Conservation (phyloP, 306 rosid species). For the Vicia villosa region DNA sequence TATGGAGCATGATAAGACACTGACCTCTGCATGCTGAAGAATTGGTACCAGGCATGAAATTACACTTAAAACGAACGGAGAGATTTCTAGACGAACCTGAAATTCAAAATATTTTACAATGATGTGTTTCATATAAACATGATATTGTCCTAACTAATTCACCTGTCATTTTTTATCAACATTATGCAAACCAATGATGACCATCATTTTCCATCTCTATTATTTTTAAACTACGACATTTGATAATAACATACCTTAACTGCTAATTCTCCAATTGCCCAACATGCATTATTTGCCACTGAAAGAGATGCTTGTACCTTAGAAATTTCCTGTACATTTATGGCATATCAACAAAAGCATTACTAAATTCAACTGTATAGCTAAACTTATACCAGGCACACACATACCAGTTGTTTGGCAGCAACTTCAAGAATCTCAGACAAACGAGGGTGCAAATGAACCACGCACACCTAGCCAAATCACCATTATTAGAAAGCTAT, state of each 20-base stretch:
- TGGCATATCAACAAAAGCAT: slow-evolving; percentile 33
- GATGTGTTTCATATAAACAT: slow-evolving; percentile 13
- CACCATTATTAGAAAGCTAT: slow-evolving; percentile 29
- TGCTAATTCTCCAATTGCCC: slow-evolving; percentile 98
- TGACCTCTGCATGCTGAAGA: slow-evolving; percentile 90
- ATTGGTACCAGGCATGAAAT: slow-evolving; percentile 86
- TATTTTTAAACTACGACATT: slow-evolving; percentile 25
- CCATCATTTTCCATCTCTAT: slow-evolving; percentile 19
- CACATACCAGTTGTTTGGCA: slow-evolving; percentile 87
- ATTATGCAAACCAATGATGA: background rate
- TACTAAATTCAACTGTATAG: slow-evolving; percentile 9
- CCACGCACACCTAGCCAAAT: slow-evolving; percentile 75
- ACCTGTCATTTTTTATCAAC: slow-evolving; percentile 5
- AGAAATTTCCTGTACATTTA: slow-evolving; percentile 64
- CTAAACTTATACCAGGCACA: slow-evolving; percentile 20
- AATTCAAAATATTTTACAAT: slow-evolving; percentile 33
- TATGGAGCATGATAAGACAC: slow-evolving; percentile 18
- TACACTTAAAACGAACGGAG: slow-evolving; percentile 77
- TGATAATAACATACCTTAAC: slow-evolving; percentile 70
- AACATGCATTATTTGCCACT: slow-evolving; percentile 98
- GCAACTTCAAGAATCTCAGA: slow-evolving; percentile 87
- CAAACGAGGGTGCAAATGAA: slow-evolving; percentile 83
- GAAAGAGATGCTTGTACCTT: slow-evolving; percentile 82
- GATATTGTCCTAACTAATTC: slow-evolving; percentile 7
- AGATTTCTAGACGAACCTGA: slow-evolving; percentile 92